Conservation (phyloP, 768 basidiomycete species). For the Boletus barrowsii region DNA sequence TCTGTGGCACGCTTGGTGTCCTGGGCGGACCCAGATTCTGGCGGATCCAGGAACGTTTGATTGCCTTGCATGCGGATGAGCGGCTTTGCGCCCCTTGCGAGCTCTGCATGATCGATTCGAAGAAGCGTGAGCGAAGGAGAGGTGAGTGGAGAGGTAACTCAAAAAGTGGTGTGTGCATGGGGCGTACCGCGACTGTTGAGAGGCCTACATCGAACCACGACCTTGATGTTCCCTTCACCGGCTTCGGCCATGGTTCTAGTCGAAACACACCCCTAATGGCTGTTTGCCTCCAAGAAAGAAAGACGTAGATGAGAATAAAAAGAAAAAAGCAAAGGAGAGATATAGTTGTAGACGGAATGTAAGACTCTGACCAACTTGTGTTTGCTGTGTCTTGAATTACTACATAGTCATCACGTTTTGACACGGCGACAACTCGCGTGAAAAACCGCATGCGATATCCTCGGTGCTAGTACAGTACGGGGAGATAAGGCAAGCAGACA, state of each 20-base stretch:
- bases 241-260: slow-evolving; percentile 59
- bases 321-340: slow-evolving; percentile 2
- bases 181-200: slow-evolving; percentile 88
- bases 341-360: slow-evolving; percentile 8
- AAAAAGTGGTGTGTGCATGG: slow-evolving; percentile 2
- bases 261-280: slow-evolving; percentile 15
- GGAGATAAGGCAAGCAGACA: not conserved
- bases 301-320: slow-evolving; percentile 5
- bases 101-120: slow-evolving; percentile 50
- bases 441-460: slow-evolving; percentile 9
- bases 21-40: slow-evolving; percentile 67
- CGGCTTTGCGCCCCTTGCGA: slow-evolving; percentile 88
- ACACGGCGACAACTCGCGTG: slow-evolving; percentile 21
- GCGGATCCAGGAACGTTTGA: slow-evolving; percentile 89
- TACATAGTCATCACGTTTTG: slow-evolving; percentile 4
- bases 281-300: slow-evolving; percentile 12
- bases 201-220: slow-evolving; percentile 93
- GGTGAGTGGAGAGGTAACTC: not conserved
- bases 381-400: slow-evolving; percentile 2
- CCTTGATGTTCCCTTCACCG: slow-evolving; percentile 89
- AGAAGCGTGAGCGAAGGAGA: not conserved
- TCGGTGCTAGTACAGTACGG: slow-evolving; percentile 1
- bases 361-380: slow-evolving; percentile 1
- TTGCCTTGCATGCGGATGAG: slow-evolving; percentile 95
- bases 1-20: slow-evolving; percentile 82